phyloP scores from a whole-genome alignment of 1,139 yeast genomes.

The Hanseniaspora gamundiae region DNA sequence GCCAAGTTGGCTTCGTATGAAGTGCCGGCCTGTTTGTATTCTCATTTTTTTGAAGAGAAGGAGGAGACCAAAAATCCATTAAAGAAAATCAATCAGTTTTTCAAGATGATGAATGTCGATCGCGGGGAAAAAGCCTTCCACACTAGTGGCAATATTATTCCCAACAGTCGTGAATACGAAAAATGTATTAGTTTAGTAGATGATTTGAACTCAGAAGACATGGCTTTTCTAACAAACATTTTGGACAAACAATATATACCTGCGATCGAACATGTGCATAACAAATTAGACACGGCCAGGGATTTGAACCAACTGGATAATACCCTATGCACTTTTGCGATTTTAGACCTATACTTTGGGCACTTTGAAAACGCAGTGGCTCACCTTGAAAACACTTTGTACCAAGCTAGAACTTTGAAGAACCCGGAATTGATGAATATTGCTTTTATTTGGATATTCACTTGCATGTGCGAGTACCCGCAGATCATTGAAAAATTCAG shows the following conservation, averaged over 20 bases:
- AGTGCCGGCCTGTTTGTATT: not conserved
- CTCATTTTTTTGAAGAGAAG: not conserved
- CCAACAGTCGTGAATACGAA: no score
- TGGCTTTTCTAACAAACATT: not conserved
- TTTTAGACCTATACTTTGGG: not conserved
- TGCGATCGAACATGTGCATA: not conserved
- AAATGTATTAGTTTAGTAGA: no score
- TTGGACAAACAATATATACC: not conserved
- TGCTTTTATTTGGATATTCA: slow-evolving; percentile 1
- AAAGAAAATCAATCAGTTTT: not conserved
- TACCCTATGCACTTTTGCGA: not conserved
- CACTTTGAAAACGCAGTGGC: not conserved
- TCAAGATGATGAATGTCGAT: not conserved
- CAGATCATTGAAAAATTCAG: not conserved
- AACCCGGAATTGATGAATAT: not conserved
- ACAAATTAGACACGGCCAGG: not conserved
- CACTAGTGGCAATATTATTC: no score
- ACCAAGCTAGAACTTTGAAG: not conserved
- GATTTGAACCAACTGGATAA: not conserved
- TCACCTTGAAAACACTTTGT: not conserved
- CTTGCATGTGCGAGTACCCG: not conserved
- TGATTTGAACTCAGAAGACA: not conserved
- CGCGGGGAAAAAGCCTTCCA: no score
- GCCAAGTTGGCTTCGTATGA: not conserved
- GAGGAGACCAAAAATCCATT: not conserved